Conservation (phyloP, 1,284 basidiomycete genomes). For the Trichosporon sp. region DNA sequence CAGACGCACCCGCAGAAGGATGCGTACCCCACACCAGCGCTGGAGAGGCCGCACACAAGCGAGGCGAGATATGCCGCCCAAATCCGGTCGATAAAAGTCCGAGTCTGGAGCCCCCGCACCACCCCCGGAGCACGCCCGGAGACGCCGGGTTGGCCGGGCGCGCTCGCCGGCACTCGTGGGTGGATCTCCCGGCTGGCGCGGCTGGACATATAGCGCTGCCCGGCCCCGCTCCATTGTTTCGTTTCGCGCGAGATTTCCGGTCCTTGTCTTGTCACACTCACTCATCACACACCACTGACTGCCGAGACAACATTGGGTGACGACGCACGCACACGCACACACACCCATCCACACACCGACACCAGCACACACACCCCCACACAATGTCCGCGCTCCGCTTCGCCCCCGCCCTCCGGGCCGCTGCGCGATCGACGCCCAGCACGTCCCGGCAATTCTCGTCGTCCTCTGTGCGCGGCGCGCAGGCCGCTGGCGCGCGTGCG, state of each 20-base stretch:
- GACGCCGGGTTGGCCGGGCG: background rate
- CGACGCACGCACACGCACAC: background rate
- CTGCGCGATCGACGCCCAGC: background rate
- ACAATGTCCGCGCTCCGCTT: background rate
- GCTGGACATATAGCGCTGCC: background rate
- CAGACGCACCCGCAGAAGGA: background rate
- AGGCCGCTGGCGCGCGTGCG: background rate
- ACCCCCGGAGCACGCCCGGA: no score
- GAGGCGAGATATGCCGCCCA: background rate
- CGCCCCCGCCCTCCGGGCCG: background rate
- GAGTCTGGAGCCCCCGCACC: background rate
- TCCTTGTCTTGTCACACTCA: background rate
- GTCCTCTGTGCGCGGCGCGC: background rate
- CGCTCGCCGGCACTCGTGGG: background rate
- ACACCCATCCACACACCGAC: background rate
- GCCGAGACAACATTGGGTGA: background rate
- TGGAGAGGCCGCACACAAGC: no score
- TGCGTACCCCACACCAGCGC: background rate
- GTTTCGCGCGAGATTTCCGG: background rate
- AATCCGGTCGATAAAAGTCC: slow-evolving; percentile 4
- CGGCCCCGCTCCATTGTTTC: background rate
- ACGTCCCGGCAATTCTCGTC: background rate
- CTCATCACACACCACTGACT: background rate
- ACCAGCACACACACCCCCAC: background rate
- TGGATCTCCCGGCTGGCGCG: background rate